A percentile compares a stretch with the other conserved stretches of the same genome.
These are phyloP conservation scores for Sambucus nigra DNA, from an alignment of 129 eudicot genomes.

Conservation along the genomic window DNA sequence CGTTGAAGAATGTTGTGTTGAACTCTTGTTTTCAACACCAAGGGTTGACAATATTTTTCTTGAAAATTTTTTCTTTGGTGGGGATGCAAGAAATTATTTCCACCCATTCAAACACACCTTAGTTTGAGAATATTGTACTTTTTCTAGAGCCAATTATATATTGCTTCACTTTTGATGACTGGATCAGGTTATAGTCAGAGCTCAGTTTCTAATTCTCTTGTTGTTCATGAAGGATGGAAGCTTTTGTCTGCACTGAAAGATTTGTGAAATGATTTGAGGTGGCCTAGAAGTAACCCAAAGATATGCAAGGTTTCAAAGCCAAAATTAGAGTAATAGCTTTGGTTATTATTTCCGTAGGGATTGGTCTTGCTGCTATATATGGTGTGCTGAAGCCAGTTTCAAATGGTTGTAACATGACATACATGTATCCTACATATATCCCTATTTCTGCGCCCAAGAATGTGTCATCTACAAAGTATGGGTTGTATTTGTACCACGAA, in stretches of 20 bases:
- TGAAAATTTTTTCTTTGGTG: too few species aligned
- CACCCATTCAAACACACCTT: too few species aligned
- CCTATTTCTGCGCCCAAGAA: constrained; percentile 52
- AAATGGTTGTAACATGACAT: constrained; percentile 90
- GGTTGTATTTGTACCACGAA: constrained; percentile 79
- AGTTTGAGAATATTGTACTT: too few species aligned
- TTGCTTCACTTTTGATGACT: too few species aligned
- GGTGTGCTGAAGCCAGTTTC: constrained; percentile 52
- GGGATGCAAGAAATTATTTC: too few species aligned
- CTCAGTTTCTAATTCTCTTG: background rate
- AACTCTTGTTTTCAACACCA: too few species aligned
- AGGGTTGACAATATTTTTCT: too few species aligned
- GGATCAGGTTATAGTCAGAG: too few species aligned
- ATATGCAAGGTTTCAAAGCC: constrained; percentile 42
- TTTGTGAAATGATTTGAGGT: constrained; percentile 6
- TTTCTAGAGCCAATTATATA: too few species aligned
- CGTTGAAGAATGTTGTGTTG: too few species aligned
- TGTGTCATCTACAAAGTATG: constrained; percentile 51
- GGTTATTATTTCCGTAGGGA: constrained; percentile 32
- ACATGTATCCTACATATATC: constrained; percentile 93
- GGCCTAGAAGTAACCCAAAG: background rate
- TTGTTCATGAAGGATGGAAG: constrained; percentile 29
- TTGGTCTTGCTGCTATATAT: constrained; percentile 41
- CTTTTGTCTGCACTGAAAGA: constrained; percentile 1
- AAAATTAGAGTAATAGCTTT: constrained; percentile 35